Conservation (phyloP, 2,329 filamentous ascomycete species). For the Hymenoscyphus scutula region DNA sequence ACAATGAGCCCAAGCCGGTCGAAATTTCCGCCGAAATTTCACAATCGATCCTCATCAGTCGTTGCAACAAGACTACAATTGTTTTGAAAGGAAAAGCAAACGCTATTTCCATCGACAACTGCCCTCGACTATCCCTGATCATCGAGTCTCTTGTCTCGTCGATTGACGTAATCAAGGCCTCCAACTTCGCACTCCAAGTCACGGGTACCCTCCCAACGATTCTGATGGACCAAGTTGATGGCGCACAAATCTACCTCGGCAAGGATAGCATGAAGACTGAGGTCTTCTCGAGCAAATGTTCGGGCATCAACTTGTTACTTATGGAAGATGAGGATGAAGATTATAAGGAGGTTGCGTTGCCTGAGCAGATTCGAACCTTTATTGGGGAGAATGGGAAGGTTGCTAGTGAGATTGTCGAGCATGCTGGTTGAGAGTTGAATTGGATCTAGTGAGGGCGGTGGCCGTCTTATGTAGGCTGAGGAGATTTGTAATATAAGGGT, state of each 20-base stretch:
- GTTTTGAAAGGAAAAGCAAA: slow-evolving; percentile 92
- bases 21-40: slow-evolving; percentile 78
- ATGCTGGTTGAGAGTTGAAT: slow-evolving; percentile 65
- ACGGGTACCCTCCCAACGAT: slow-evolving; percentile 82
- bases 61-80: slow-evolving; percentile 87
- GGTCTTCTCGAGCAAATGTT: slow-evolving; percentile 86
- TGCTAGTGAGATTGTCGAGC: slow-evolving; percentile 92
- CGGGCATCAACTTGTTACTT: slow-evolving; percentile 83
- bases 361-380: slow-evolving; percentile 84
- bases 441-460: background rate
- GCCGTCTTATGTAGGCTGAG: background rate
- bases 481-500: slow-evolving; percentile 2
- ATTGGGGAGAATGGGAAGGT: slow-evolving; percentile 70
- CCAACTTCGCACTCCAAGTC: slow-evolving; percentile 93
- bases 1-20: slow-evolving; percentile 69
- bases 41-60: slow-evolving; percentile 88
- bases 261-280: slow-evolving; percentile 76
- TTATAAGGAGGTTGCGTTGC: slow-evolving; percentile 81
- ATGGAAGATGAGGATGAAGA: slow-evolving; percentile 70
- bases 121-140: slow-evolving; percentile 75
- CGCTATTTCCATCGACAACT: slow-evolving; percentile 94
- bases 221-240: slow-evolving; percentile 89
- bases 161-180: slow-evolving; percentile 91
- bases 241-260: slow-evolving; percentile 82
- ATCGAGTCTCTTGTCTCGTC: slow-evolving; percentile 87